Conservation (phyloP, 495 filamentous ascomycete species). For the Astrothelium macrocarpum region DNA sequence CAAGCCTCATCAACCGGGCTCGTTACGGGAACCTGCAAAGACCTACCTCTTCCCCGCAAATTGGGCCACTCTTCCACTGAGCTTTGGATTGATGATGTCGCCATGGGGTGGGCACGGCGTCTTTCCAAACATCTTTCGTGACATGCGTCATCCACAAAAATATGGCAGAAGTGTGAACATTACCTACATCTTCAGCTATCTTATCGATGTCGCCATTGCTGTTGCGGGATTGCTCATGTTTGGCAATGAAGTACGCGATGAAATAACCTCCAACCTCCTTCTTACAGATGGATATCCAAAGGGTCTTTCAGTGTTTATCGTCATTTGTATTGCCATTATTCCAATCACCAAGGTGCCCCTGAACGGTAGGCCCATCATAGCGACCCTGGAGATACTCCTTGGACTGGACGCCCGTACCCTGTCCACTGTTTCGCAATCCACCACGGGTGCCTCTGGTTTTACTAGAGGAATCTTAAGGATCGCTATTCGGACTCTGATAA, state of each 20-base stretch:
- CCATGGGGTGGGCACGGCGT: constrained; percentile 94
- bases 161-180: constrained; percentile 66
- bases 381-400: constrained; percentile 68
- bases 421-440: constrained; percentile 30
- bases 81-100: constrained; percentile 92
- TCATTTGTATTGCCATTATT: constrained; percentile 80
- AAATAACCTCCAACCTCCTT: constrained; percentile 84
- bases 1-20: constrained; percentile 72
- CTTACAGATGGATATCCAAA: constrained; percentile 62
- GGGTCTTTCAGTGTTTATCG: constrained; percentile 64
- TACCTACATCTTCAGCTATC: constrained; percentile 82
- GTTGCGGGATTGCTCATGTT: constrained; percentile 88
- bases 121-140: constrained; percentile 94
- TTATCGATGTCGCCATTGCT: constrained; percentile 71
- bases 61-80: constrained; percentile 84
- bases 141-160: constrained; percentile 91
- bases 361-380: constrained; percentile 80
- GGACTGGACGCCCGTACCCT: constrained; percentile 55
- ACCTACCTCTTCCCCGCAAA: constrained; percentile 72
- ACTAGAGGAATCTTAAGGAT: constrained; percentile 51
- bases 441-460: constrained; percentile 46
- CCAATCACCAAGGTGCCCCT: constrained; percentile 90
- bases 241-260: constrained; percentile 71
- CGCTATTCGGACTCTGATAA: constrained; percentile 49
- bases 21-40: constrained; percentile 68